Percentiles rank a stretch among this genome's conserved stretches.
These are phyloP conservation scores for Ophiognomonia clavigignenti-juglandacearum DNA, from an alignment of 2,329 filamentous ascomycete genomes.

Conservation along the genomic window DNA sequence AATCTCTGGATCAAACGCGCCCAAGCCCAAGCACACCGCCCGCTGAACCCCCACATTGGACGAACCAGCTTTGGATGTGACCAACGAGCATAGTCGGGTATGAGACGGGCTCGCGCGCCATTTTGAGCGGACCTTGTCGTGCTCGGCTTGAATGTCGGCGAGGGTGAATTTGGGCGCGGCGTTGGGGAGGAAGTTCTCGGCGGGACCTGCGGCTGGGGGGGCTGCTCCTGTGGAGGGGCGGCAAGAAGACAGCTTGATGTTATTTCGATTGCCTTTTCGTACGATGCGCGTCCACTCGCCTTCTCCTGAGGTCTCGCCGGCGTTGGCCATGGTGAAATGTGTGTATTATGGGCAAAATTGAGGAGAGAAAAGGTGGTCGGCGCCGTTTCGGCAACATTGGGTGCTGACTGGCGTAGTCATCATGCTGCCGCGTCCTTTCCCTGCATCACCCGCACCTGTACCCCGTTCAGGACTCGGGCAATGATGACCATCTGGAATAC, in stretches of 20 bases:
- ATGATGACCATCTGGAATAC: too few species aligned
- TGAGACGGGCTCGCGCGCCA: slow-evolving; percentile 25
- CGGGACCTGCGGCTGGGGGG: slow-evolving; percentile 4
- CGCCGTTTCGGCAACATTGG: too few species aligned
- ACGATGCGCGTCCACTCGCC: slow-evolving; percentile 12
- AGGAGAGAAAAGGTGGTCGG: background rate
- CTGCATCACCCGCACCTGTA: too few species aligned
- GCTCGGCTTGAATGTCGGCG: slow-evolving; percentile 19
- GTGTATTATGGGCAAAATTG: background rate
- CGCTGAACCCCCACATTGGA: slow-evolving; percentile 24
- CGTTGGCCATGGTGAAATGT: background rate
- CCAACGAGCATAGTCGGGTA: slow-evolving; percentile 27
- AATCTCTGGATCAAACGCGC: slow-evolving; percentile 48
- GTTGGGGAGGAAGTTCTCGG: slow-evolving; percentile 13
- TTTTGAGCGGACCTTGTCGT: slow-evolving; percentile 16
- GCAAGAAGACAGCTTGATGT: too few species aligned
- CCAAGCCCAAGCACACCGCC: slow-evolving; percentile 51
- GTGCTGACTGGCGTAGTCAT: too few species aligned
- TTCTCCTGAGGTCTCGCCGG: background rate
- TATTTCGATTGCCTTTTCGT: slow-evolving; percentile 12
- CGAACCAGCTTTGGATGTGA: slow-evolving; percentile 22
- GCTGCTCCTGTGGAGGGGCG: background rate
- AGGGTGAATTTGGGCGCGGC: slow-evolving; percentile 1
- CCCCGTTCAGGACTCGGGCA: too few species aligned
- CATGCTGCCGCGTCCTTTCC: too few species aligned